A percentile compares a stretch with the other conserved stretches of the same genome.
Conservation (phyloP, 305 asterid genomes). For the Stenogyne calaminthoides region DNA sequence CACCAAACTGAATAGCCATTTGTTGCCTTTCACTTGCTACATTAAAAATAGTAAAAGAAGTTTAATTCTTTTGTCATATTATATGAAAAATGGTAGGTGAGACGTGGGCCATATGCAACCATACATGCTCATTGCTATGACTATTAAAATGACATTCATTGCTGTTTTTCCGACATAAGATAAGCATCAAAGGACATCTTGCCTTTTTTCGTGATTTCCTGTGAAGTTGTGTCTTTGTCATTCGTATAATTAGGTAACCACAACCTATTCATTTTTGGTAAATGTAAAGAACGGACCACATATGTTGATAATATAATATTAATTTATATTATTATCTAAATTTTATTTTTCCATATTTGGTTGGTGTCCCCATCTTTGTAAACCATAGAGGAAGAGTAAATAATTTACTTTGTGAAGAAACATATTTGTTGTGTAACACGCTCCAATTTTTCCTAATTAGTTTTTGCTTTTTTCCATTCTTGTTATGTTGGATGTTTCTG, state of each 20-base stretch:
- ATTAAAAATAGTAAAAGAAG: constrained; percentile 73
- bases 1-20: constrained; percentile 66
- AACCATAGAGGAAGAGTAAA: not conserved
- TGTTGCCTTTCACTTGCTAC: constrained; percentile 34
- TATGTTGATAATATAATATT: not conserved
- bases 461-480: not conserved
- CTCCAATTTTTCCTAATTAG: too few relatives aligned
- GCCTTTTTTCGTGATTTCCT: not conserved
- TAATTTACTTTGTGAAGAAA: not conserved
- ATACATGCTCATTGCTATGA: not conserved
- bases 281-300: not conserved
- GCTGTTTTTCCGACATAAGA: not conserved
- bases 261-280: not conserved
- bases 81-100: not conserved
- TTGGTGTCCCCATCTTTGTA: not conserved
- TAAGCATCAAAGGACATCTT: not conserved
- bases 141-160: not conserved
- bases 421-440: not conserved
- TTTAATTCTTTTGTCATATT: not conserved
- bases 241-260: not conserved
- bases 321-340: not conserved
- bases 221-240: not conserved
- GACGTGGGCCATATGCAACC: not conserved
- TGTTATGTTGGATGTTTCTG: not conserved
- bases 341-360: not conserved